Evolutionary conservation across 441 rosid species (phyloP).

Genomic region (Erodium trifolium): DNA sequence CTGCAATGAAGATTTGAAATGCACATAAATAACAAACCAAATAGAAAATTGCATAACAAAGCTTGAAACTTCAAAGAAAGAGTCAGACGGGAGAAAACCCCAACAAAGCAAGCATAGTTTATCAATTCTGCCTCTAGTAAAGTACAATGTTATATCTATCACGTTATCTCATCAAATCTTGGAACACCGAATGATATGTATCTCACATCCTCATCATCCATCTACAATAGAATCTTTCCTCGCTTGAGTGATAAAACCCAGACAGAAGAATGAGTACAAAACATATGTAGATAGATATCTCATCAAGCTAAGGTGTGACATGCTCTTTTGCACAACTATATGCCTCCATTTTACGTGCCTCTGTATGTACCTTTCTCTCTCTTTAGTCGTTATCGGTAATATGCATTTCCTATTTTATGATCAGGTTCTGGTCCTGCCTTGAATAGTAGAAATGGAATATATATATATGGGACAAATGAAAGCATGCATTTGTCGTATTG

Average conservation of each 20-base stretch:
- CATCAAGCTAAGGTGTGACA: not conserved
- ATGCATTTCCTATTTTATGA: too few relatives aligned
- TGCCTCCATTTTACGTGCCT: too few relatives aligned
- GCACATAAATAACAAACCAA: slow-evolving; percentile 3
- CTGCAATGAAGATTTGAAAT: slow-evolving; percentile 32
- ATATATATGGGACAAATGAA: too few relatives aligned
- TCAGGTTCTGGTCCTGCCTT: too few relatives aligned
- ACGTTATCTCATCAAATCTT: not conserved
- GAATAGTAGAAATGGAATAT: too few relatives aligned
- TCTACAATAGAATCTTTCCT: not conserved
- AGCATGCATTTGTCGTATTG: not conserved
- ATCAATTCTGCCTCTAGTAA: not conserved
- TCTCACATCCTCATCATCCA: not conserved
- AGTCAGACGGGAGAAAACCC: not conserved
- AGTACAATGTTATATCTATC: not conserved
- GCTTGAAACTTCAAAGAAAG: not conserved
- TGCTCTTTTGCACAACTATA: not conserved
- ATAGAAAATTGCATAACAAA: not conserved
- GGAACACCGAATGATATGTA: not conserved
- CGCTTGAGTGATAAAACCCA: not conserved
- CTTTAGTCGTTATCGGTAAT: too few relatives aligned
- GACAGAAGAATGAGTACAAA: not conserved
- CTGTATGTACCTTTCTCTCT: too few relatives aligned
- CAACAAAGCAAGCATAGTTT: not conserved
- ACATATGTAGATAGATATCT: not conserved